Conservation (phyloP, 768 basidiomycete genomes). For the Exsudoporus frostii region DNA sequence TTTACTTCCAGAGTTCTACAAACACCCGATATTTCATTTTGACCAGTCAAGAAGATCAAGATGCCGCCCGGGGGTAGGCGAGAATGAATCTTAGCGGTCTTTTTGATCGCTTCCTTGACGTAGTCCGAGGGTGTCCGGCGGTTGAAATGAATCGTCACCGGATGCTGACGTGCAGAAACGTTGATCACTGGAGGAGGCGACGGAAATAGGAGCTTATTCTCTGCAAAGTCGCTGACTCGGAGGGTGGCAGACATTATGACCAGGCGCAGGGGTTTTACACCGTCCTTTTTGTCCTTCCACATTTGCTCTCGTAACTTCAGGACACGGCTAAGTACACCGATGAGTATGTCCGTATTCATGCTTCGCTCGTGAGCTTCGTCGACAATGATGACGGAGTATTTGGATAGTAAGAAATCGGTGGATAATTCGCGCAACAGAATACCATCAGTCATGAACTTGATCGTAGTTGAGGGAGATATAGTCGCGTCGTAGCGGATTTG, state of each 20-base stretch:
- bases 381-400: slow-evolving; percentile 92
- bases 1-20: slow-evolving; percentile 77
- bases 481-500: slow-evolving; percentile 98
- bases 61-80: slow-evolving; percentile 91
- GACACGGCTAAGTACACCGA: slow-evolving; percentile 94
- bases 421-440: slow-evolving; percentile 91
- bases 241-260: slow-evolving; percentile 99
- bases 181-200: slow-evolving; percentile 88
- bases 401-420: slow-evolving; percentile 87
- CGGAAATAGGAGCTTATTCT: slow-evolving; percentile 78
- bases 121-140: slow-evolving; percentile 85
- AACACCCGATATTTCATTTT: slow-evolving; percentile 88
- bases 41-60: slow-evolving; percentile 91
- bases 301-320: slow-evolving; percentile 83
- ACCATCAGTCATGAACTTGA: slow-evolving; percentile 99
- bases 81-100: slow-evolving; percentile 88
- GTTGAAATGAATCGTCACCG: slow-evolving; percentile 93
- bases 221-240: slow-evolving; percentile 87
- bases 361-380: slow-evolving; percentile 98
- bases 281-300: slow-evolving; percentile 78
- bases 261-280: slow-evolving; percentile 81
- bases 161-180: slow-evolving; percentile 87
- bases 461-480: slow-evolving; percentile 81
- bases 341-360: slow-evolving; percentile 96
- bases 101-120: slow-evolving; percentile 85